Base-by-base conservation (phyloP, 2,329 filamentous ascomycete species). In the Penicillium sp. region DNA sequence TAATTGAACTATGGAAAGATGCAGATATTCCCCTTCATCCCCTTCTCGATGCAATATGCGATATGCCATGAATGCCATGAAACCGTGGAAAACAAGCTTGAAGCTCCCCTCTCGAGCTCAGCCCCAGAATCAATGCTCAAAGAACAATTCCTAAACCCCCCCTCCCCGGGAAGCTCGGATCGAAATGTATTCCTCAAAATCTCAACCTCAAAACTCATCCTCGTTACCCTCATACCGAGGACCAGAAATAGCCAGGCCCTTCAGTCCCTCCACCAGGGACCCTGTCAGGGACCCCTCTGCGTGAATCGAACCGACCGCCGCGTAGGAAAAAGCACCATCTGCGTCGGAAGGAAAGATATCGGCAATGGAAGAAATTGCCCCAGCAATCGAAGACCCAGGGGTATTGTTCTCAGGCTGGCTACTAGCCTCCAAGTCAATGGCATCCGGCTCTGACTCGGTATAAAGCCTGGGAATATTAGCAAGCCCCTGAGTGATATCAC, bases 401-500 rank as follows among this genome's bases (percentile, higher is more conserved):
- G 13, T 26, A 18, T 42, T 42, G 1, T 34, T 14, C 18, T 43
- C 36, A 30, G 58, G 46, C 18, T 52, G 47, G 5, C 62, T 58
- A 2, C 63, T 51, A 4, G 50, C 54, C 2, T 39, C 57, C 38
- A 61, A 9, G 2, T 60, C 60, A 19, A 67, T 26, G 19, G 61
- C 51, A 2, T 61, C 60, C 1, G 61, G 60, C n/a, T 63, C 66
- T 48, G 16, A 14, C 19, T 40, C 39, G 5, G 27, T 18, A 9
- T 26, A 11, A 4, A 16, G 29, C 34, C 27, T 39, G 2, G 47
- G 23, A 18, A 53, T 43, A n/a, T 36, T 26, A 6, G 45, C 51
- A 16, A 76, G 40, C 0, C 75, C 75, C 2, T 69, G 72, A 8
- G 67, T 76, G 13, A 75, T 55, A 23, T 74, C 70, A 30, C 72